phyloP scores from a whole-genome alignment of 371 early-diverging fungal species.

The Lichtheimia ornata region DNA sequence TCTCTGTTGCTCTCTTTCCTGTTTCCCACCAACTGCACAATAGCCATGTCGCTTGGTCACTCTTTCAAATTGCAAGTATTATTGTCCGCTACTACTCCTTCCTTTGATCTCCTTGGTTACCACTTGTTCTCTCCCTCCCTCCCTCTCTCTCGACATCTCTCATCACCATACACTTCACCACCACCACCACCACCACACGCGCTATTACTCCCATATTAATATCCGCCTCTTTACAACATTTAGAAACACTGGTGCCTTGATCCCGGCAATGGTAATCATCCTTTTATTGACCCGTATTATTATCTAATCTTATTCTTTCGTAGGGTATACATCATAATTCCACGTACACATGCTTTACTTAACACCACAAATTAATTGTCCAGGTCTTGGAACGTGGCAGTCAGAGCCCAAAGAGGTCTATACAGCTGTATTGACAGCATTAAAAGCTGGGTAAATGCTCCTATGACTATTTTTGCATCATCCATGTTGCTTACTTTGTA shows the following conservation, averaged over 20 bases:
- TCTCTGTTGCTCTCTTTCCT: conserved; percentile 1
- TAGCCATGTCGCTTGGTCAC: conserved; percentile 7
- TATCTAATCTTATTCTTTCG: too few species aligned
- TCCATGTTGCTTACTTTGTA: background rate
- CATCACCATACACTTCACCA: background rate
- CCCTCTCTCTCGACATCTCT: too few species aligned
- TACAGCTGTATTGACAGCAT: conserved; percentile 33
- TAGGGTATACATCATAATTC: background rate
- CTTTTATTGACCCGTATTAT: too few species aligned
- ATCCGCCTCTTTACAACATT: background rate
- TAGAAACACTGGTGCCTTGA: conserved; percentile 29
- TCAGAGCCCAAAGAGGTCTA: conserved; percentile 46
- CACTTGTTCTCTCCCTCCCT: background rate
- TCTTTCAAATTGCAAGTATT: conserved; percentile 10
- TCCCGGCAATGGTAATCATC: conserved; percentile 22
- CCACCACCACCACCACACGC: too few species aligned
- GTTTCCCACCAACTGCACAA: background rate
- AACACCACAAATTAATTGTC: background rate
- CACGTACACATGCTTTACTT: background rate
- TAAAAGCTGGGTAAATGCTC: conserved; percentile 32
- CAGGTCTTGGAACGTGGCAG: conserved; percentile 50
- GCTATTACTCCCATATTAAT: too few species aligned
- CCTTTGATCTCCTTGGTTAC: background rate
- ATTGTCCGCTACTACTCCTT: background rate
- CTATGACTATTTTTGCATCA: too few species aligned